Evolutionary conservation across 345 rosid genomes (phyloP).

Genomic region (Conringia planisiliqua): DNA sequence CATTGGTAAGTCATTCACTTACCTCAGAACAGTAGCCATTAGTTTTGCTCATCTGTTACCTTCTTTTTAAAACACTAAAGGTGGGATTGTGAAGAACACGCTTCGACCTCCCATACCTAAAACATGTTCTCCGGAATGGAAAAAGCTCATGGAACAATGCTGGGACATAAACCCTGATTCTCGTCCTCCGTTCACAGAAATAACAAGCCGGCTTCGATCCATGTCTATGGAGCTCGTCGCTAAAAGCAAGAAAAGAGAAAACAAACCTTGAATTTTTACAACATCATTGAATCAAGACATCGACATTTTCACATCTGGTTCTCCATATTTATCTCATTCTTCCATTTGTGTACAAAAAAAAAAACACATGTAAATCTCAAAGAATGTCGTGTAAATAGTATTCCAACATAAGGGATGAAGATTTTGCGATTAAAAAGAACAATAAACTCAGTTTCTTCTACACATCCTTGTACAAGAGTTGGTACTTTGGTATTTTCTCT

Average conservation of each 20-base stretch:
- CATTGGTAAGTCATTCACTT: constrained; percentile 46
- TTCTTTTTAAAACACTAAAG: constrained; percentile 23
- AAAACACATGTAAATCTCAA: background rate
- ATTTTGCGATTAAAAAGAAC: background rate
- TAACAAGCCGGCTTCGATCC: constrained; percentile 42
- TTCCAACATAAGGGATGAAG: background rate
- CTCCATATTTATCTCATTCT: constrained; percentile 3
- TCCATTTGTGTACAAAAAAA: background rate
- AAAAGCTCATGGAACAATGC: constrained; percentile 56
- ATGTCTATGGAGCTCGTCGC: constrained; percentile 39
- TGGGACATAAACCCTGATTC: constrained; percentile 53
- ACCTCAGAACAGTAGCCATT: background rate
- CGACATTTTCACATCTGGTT: background rate
- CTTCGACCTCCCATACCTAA: constrained; percentile 56
- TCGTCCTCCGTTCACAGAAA: constrained; percentile 56
- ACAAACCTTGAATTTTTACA: background rate
- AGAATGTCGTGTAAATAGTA: background rate
- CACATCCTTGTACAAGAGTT: constrained; percentile 69
- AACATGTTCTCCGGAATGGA: constrained; percentile 53
- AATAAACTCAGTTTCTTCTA: constrained; percentile 2
- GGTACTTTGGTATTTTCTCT: constrained; percentile 77
- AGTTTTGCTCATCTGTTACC: background rate
- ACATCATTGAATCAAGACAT: background rate
- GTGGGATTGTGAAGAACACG: constrained; percentile 60
- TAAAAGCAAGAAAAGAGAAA: constrained; percentile 37